Evolutionary conservation across 345 rosid species (phyloP).

Genomic region (Cardamine chenopodiifolia): DNA sequence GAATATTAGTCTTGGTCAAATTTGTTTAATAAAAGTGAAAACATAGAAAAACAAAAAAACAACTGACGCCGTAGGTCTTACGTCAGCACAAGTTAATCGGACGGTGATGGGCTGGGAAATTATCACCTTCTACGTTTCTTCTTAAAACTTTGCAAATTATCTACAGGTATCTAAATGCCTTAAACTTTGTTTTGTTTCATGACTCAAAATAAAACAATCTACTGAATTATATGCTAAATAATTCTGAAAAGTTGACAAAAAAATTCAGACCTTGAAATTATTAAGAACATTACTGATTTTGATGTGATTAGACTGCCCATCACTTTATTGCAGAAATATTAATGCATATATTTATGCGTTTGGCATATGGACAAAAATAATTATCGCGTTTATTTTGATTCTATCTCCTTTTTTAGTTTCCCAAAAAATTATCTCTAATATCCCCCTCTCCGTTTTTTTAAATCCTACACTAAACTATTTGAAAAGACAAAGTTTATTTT

Average conservation of each 20-base stretch:
- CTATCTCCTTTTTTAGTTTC: conserved; percentile 38
- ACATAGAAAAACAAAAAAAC: neutral
- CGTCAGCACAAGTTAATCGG: conserved; percentile 13
- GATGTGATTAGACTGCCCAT: conserved; percentile 59
- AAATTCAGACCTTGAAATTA: conserved; percentile 40
- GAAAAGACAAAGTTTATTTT: neutral
- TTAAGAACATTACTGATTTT: conserved; percentile 50
- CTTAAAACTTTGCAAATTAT: neutral
- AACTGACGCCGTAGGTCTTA: conserved; percentile 15
- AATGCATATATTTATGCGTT: conserved; percentile 35
- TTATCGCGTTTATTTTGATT: conserved; percentile 35
- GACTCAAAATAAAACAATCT: neutral
- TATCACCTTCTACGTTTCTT: conserved; percentile 18
- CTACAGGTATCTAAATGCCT: conserved; percentile 2
- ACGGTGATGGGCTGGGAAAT: neutral
- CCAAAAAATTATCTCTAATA: conserved; percentile 45
- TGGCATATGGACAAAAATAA: conserved; percentile 42
- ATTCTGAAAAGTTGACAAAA: conserved; percentile 35
- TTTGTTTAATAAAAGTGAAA: neutral
- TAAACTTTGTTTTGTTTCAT: neutral
- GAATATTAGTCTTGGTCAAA: neutral
- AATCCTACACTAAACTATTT: neutral
- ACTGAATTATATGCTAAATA: conserved; percentile 6
- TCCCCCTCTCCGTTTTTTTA: neutral
- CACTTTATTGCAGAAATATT: conserved; percentile 49